Base-by-base conservation (phyloP, 257 asterid genomes). In the Cruciata laevipes region DNA sequence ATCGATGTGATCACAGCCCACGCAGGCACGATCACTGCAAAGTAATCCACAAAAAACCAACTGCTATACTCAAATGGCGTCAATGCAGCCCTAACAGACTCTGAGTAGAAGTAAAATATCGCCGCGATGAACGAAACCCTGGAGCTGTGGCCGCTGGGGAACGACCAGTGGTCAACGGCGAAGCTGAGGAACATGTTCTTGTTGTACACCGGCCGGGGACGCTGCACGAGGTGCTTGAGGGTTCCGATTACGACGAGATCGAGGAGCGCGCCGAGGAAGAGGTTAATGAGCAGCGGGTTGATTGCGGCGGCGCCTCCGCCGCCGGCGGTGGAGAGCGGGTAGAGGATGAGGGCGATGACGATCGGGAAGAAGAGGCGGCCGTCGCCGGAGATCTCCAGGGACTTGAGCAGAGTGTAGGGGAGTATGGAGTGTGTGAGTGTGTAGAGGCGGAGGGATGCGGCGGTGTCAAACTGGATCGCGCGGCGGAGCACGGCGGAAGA, bases 91-190 rank as follows among this genome's bases (percentile, higher is more conserved):
- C 70, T 74, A 8, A 86, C 69, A 31, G 63, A 78, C 65, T 40
- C 11, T 3, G 73, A 70, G 31, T 72, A 70, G 3, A 87, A 55
- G 68, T 60, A 80, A 61, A 87, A 74, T n/a, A 83, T 49, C 0
- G 89, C 38, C 66, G 98, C 90, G 16, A 93, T 80, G 71, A 77
- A 81, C 6, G 80, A 86, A 47, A 89, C 97, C 32, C 98, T 74
- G 13, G 95, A 86, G 24, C 96, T 77, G 68, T 93, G 98, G 32
- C 98, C 98, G 30, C 96, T 87, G 38, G 96, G 98, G 65, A 93
- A 93, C 35, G 98, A 93, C 96, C 97, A 93, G 72, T 93, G 97
- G 66, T 93, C 98, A n/a, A 86, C 96, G 67, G 98, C 81, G 69
- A 93, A 89, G 2, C 90, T 76, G 9, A 87, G 74, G 44, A 85